phyloP scores from a whole-genome alignment of 2,329 filamentous ascomycete species.

The Aspergillus thermomutatus region DNA sequence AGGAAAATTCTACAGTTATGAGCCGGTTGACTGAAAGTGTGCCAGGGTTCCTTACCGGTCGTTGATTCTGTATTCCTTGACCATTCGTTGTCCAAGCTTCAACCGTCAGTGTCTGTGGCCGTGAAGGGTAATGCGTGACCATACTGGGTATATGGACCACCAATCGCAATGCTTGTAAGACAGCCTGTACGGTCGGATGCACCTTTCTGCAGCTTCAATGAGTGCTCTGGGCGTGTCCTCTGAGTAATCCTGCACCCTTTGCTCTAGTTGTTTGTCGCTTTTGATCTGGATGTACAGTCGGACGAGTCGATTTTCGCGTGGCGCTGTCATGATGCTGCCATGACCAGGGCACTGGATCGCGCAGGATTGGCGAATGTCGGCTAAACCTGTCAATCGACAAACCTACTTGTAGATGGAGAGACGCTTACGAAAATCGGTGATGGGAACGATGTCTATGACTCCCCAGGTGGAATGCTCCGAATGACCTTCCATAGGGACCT shows the following conservation, averaged over 20 bases:
- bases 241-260: not conserved
- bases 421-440: slow-evolving; percentile 9
- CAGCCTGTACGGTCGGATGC: slow-evolving; percentile 11
- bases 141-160: slow-evolving; percentile 17
- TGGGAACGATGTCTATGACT: slow-evolving; percentile 10
- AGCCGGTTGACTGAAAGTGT: too few relatives aligned
- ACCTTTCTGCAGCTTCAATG: slow-evolving; percentile 2
- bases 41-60: too few relatives aligned
- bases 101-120: too few relatives aligned
- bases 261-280: not conserved
- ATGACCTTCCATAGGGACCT: slow-evolving; percentile 2
- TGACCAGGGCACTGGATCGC: slow-evolving; percentile 6
- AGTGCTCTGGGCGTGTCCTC: slow-evolving; percentile 4
- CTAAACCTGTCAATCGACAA: not conserved
- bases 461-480: slow-evolving; percentile 7
- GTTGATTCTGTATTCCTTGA: too few relatives aligned
- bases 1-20: not conserved
- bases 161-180: slow-evolving; percentile 14
- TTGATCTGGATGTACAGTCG: slow-evolving; percentile 14
- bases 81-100: too few relatives aligned
- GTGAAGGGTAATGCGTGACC: not conserved
- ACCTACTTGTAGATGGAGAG: too few relatives aligned
- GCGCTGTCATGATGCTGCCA: slow-evolving; percentile 15
- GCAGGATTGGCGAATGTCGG: slow-evolving; percentile 16
- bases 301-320: slow-evolving; percentile 15